These are phyloP conservation scores for Oryza officinalis DNA, from an alignment of 176 grass and related monocot species.

Conservation along the genomic window DNA sequence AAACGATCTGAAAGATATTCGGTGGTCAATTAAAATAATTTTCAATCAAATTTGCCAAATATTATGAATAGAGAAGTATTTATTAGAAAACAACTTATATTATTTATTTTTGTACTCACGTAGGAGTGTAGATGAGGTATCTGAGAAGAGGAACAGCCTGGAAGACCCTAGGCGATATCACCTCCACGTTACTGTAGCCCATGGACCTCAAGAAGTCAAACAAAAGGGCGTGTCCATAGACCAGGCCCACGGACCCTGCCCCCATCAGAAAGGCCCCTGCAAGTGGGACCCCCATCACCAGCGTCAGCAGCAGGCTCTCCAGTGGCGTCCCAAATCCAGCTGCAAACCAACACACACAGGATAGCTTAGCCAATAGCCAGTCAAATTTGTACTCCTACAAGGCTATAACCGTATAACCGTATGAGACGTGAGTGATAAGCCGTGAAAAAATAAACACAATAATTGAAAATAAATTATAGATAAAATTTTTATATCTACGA, in stretches of 20 bases:
- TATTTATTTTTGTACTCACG: constrained; percentile 43
- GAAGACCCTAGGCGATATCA: constrained; percentile 58
- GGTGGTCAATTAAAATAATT: too few relatives aligned
- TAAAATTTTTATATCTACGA: too few relatives aligned
- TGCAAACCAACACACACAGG: constrained; percentile 3
- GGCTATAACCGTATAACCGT: too few relatives aligned
- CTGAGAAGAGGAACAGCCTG: constrained; percentile 48
- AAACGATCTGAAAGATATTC: too few relatives aligned
- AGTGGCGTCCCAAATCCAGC: constrained; percentile 76
- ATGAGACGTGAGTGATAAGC: too few relatives aligned
- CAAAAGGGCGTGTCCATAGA: constrained; percentile 58
- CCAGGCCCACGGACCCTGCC: constrained; percentile 60
- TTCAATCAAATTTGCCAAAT: too few relatives aligned
- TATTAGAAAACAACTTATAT: neutral
- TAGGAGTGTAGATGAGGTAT: constrained; percentile 85
- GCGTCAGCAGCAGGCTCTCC: constrained; percentile 59
- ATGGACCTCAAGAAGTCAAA: constrained; percentile 79
- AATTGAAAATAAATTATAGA: too few relatives aligned
- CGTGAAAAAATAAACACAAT: too few relatives aligned
- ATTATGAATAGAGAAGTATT: too few relatives aligned
- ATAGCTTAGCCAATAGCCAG: too few relatives aligned
- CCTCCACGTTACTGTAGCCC: constrained; percentile 95
- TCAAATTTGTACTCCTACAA: too few relatives aligned
- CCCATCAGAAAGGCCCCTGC: constrained; percentile 65
- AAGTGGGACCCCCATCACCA: constrained; percentile 60